Evolutionary conservation across 495 filamentous ascomycete species (phyloP).

Genomic region (Tetracladium marchalianum): DNA sequence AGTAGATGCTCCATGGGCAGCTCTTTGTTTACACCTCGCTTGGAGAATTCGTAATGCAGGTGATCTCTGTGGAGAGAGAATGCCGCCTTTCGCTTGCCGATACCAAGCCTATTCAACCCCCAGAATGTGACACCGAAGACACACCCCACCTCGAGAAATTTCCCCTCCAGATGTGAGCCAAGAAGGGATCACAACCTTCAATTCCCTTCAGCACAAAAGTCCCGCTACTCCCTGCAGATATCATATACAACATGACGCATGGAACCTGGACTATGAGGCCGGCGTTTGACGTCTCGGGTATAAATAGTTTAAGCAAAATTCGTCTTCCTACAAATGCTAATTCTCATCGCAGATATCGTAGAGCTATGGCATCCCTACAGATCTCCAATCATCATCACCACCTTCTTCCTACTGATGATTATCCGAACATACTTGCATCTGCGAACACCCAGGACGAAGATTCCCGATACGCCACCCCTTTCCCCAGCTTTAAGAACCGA

Average conservation of each 20-base stretch:
- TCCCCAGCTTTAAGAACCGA: conserved; percentile 16
- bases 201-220: background rate
- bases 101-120: background rate
- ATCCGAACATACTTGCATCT: conserved; percentile 32
- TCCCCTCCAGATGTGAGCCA: background rate
- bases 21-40: no score
- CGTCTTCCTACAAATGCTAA: background rate
- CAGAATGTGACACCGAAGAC: no score
- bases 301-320: background rate
- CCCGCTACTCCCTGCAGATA: no score
- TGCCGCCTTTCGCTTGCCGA: background rate
- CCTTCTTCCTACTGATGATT: conserved; percentile 25
- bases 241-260: conserved; percentile 2
- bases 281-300: conserved; percentile 13
- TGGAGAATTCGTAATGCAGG: no score
- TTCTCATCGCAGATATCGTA: conserved; percentile 30
- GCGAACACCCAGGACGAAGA: conserved; percentile 16
- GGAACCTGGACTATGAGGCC: background rate
- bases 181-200: background rate
- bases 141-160: background rate
- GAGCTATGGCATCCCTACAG: conserved; percentile 46
- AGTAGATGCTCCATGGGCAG: no score
- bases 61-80: background rate
- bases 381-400: conserved; percentile 37
- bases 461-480: conserved; percentile 18